Percentiles rank a stretch among this genome's conserved stretches.
Evolutionary conservation across 306 rosid species (phyloP).

Genomic region (Mimosa pudica): DNA sequence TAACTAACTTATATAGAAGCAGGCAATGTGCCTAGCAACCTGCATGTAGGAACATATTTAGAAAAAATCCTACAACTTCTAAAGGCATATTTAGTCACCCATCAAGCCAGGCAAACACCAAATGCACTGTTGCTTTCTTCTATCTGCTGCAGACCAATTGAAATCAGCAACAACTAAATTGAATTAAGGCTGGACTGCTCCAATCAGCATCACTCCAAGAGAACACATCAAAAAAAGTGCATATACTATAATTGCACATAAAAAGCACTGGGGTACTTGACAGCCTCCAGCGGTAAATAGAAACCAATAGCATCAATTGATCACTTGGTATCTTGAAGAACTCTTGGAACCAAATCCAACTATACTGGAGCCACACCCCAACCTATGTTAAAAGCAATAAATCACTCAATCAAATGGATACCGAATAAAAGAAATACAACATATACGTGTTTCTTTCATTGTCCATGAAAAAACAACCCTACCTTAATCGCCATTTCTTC

Average conservation of each 20-base stretch:
- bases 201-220: conserved; percentile 61
- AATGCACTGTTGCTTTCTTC: conserved; percentile 73
- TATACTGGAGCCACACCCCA: conserved; percentile 68
- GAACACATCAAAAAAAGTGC: conserved; percentile 54
- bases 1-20: conserved; percentile 46
- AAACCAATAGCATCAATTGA: conserved; percentile 54
- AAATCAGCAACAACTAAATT: conserved; percentile 67
- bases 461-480: conserved; percentile 54
- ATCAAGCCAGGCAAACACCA: conserved; percentile 65
- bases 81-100: conserved; percentile 66
- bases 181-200: conserved; percentile 71
- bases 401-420: conserved; percentile 79
- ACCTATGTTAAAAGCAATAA: conserved; percentile 90
- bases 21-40: conserved; percentile 57
- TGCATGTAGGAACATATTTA: conserved; percentile 65
- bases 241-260: conserved; percentile 58
- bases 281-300: conserved; percentile 61
- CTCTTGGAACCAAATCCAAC: conserved; percentile 74
- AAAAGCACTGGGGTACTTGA: conserved; percentile 60
- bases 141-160: conserved; percentile 64
- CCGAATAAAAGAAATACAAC: conserved; percentile 38
- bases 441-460: conserved; percentile 41
- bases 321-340: conserved; percentile 76
- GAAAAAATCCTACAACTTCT: conserved; percentile 52
- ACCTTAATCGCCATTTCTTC: conserved; percentile 62